Percentiles rank a stretch among this genome's conserved stretches.
Conservation (phyloP, 495 filamentous ascomycete species). For the Lineolata rhizophorae region DNA sequence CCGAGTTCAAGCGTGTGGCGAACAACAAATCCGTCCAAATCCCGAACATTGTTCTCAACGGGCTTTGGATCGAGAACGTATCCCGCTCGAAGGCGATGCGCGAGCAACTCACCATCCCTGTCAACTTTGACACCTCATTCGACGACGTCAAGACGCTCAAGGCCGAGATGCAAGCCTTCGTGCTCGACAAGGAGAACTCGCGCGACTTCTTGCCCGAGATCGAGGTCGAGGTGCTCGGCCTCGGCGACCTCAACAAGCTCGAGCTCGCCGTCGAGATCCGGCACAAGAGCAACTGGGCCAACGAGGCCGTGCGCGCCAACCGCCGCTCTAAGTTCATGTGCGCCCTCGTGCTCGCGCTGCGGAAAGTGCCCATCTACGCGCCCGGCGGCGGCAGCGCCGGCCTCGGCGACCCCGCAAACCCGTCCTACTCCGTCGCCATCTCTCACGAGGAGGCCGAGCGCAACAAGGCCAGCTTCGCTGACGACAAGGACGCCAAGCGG, state of each 20-base stretch:
- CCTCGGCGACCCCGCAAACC: slow-evolving; percentile 46
- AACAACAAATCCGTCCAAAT: slow-evolving; percentile 71
- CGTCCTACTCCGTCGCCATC: slow-evolving; percentile 52
- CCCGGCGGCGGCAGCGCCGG: slow-evolving; percentile 51
- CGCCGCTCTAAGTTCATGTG: slow-evolving; percentile 94
- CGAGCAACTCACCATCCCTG: slow-evolving; percentile 56
- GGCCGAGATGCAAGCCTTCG: slow-evolving; percentile 62
- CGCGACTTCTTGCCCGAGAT: slow-evolving; percentile 83
- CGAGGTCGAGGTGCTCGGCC: slow-evolving; percentile 49
- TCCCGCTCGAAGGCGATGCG: slow-evolving; percentile 78
- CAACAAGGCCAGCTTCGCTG: slow-evolving; percentile 33
- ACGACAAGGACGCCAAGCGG: slow-evolving; percentile 38
- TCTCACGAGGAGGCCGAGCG: slow-evolving; percentile 36
- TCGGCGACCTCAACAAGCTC: slow-evolving; percentile 76
- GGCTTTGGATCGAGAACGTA: slow-evolving; percentile 81
- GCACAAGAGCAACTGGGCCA: slow-evolving; percentile 92
- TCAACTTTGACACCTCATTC: slow-evolving; percentile 67
- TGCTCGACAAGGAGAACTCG: slow-evolving; percentile 64
- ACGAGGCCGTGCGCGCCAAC: slow-evolving; percentile 59
- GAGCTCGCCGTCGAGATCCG: slow-evolving; percentile 62
- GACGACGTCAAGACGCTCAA: slow-evolving; percentile 70
- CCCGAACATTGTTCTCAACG: slow-evolving; percentile 81
- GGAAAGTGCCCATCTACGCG: slow-evolving; percentile 65
- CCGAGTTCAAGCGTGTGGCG: slow-evolving; percentile 70
- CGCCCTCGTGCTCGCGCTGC: slow-evolving; percentile 66